Conservation (phyloP, 257 asterid species). For the Solanum pennellii region DNA sequence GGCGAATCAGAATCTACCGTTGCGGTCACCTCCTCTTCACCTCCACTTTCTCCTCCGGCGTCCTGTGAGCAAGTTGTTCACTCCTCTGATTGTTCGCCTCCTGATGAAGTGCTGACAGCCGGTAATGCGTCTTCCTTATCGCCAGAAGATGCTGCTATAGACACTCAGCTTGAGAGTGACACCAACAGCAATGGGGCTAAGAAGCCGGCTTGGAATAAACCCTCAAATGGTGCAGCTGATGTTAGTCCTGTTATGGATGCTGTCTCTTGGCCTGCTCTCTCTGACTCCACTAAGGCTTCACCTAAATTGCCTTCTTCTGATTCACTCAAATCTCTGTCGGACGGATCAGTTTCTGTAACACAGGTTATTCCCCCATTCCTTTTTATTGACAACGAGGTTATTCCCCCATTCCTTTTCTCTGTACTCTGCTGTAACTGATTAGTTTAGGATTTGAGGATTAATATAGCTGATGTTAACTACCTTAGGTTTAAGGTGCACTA, state of each 20-base stretch:
- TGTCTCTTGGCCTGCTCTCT: constrained; percentile 71
- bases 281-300: constrained; percentile 61
- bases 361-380: constrained; percentile 28
- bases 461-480: background rate
- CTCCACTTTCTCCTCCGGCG: constrained; percentile 14
- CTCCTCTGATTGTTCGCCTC: constrained; percentile 13
- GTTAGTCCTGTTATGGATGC: constrained; percentile 58
- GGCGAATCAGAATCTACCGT: constrained; percentile 36
- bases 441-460: background rate
- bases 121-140: background rate
- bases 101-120: background rate
- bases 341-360: constrained; percentile 17
- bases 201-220: constrained; percentile 61
- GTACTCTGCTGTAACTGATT: constrained; percentile 2
- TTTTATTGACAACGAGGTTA: constrained; percentile 19
- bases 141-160: constrained; percentile 19
- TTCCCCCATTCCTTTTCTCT: background rate
- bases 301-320: constrained; percentile 40
- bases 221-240: constrained; percentile 29
- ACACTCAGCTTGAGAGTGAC: constrained; percentile 33
- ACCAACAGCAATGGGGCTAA: constrained; percentile 17
- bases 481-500: background rate
- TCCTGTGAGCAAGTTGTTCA: constrained; percentile 3
- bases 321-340: constrained; percentile 24
- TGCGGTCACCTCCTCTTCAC: constrained; percentile 1